These are phyloP conservation scores for Xylaria sp. DNA, from an alignment of 2,329 filamentous ascomycete genomes.

Conservation along the genomic window DNA sequence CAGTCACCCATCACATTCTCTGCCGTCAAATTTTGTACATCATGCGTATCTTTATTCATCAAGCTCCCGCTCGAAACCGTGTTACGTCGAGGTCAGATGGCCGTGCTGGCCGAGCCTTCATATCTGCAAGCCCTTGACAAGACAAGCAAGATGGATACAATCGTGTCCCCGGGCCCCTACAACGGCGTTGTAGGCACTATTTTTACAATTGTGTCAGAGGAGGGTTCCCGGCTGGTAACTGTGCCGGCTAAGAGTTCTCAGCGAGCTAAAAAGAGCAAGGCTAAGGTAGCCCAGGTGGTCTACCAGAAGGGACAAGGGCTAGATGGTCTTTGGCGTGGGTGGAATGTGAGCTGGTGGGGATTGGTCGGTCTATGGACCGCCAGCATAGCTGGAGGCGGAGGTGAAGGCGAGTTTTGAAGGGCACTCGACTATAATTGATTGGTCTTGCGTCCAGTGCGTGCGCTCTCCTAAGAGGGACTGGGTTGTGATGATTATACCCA, in stretches of 20 bases:
- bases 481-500: neutral
- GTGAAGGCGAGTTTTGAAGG: conserved; percentile 67
- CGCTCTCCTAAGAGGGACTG: neutral
- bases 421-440: neutral
- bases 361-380: conserved; percentile 79
- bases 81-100: conserved; percentile 85
- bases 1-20: conserved; percentile 84
- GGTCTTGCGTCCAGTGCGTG: conserved; percentile 1
- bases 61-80: conserved; percentile 94
- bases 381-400: conserved; percentile 69
- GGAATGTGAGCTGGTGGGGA: conserved; percentile 83
- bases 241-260: conserved; percentile 45
- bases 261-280: conserved; percentile 48
- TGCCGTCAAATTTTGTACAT: conserved; percentile 82
- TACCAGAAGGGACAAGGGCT: conserved; percentile 73
- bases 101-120: conserved; percentile 68
- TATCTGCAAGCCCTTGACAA: conserved; percentile 62
- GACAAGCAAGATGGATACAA: conserved; percentile 68
- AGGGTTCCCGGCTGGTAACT: conserved; percentile 70
- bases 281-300: conserved; percentile 54
- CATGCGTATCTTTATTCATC: conserved; percentile 81
- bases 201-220: conserved; percentile 84
- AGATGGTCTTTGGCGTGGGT: conserved; percentile 76
- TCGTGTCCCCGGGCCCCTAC: conserved; percentile 84
- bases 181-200: conserved; percentile 90